phyloP scores from a whole-genome alignment of 2,329 filamentous ascomycete species.

The Penicillium glabrum region DNA sequence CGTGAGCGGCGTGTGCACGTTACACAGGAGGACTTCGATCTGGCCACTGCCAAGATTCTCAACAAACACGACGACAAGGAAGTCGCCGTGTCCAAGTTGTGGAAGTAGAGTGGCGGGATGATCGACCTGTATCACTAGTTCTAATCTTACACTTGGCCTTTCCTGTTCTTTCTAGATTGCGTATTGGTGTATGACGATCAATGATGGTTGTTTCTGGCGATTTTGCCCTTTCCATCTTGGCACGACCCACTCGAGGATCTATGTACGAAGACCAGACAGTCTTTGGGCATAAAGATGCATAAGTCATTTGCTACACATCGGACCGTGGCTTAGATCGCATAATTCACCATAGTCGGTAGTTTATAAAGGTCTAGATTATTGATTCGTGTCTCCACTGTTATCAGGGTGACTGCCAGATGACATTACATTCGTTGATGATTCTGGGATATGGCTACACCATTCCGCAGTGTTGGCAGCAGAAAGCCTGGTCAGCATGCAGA shows the following conservation, averaged over 20 bases:
- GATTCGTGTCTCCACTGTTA: no score
- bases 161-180: background rate
- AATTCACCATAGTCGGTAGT: background rate
- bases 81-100: conserved; percentile 39
- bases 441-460: no score
- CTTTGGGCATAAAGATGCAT: background rate
- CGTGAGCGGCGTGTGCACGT: conserved; percentile 95
- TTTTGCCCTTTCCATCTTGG: background rate
- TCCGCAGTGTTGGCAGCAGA: background rate
- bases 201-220: background rate
- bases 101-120: conserved; percentile 29
- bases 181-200: background rate
- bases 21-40: conserved; percentile 97
- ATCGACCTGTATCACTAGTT: conserved; percentile 28
- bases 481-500: background rate
- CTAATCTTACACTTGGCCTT: conserved; percentile 13
- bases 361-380: background rate
- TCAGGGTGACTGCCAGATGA: no score
- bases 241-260: background rate
- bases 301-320: background rate
- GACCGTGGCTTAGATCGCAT: background rate
- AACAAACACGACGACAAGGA: conserved; percentile 99
- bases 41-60: conserved; percentile 97
- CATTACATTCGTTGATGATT: no score
- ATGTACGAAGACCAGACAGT: background rate